Conservation (phyloP, 345 rosid genomes). For the Arabidopsis suecica region DNA sequence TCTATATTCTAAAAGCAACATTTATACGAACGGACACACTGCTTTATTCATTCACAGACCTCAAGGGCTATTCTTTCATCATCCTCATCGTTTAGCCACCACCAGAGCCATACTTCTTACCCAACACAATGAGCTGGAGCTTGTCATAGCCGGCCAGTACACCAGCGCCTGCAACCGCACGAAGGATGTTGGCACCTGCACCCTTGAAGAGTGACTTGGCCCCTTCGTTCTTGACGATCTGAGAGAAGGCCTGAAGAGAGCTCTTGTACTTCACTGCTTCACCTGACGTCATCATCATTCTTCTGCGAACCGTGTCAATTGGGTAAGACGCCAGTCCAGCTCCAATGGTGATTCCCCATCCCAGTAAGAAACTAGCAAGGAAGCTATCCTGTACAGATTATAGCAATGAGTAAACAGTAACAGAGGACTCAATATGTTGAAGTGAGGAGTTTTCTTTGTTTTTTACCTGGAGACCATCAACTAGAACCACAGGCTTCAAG, state of each 20-base stretch:
- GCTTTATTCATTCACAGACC: constrained; percentile 9
- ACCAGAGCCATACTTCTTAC: constrained; percentile 89
- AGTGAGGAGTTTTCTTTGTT: neutral
- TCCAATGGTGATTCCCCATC: constrained; percentile 90
- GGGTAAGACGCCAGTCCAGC: constrained; percentile 93
- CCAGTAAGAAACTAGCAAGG: constrained; percentile 84
- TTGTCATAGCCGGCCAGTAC: constrained; percentile 92
- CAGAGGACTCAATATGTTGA: neutral
- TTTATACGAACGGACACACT: neutral
- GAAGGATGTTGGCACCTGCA: constrained; percentile 93
- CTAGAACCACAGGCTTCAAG: constrained; percentile 84
- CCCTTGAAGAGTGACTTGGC: constrained; percentile 86
- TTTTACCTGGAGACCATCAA: constrained; percentile 46
- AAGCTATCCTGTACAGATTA: constrained; percentile 68
- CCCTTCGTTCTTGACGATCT: constrained; percentile 83
- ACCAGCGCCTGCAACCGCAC: constrained; percentile 94
- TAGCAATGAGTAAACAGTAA: constrained; percentile 12
- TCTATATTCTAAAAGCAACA: constrained; percentile 16
- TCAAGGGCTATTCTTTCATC: constrained; percentile 5
- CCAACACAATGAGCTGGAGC: constrained; percentile 78
- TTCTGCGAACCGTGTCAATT: constrained; percentile 88
- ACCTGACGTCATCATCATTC: constrained; percentile 98
- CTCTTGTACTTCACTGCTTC: constrained; percentile 91
- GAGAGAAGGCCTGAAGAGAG: constrained; percentile 71
- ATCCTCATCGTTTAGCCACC: constrained; percentile 48